These are phyloP conservation scores for Xylaria scruposa DNA, from an alignment of 495 filamentous ascomycete genomes.

Conservation along the genomic window DNA sequence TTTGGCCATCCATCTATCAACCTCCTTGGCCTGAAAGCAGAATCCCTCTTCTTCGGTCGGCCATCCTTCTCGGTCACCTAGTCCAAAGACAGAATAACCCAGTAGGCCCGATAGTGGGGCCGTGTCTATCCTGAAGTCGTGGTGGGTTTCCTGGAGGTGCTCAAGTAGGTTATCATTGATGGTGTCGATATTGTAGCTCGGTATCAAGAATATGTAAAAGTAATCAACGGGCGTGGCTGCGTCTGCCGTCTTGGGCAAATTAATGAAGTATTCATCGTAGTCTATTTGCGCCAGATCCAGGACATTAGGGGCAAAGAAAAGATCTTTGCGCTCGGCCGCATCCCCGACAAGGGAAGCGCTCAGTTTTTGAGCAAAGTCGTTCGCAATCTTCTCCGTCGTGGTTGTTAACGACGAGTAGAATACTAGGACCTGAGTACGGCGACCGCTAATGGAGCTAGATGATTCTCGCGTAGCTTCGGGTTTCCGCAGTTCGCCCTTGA, in stretches of 20 bases:
- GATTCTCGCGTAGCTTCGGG: slow-evolving; percentile 31
- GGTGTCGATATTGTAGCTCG: slow-evolving; percentile 92
- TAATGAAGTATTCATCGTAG: slow-evolving; percentile 89
- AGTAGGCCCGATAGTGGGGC: slow-evolving; percentile 75
- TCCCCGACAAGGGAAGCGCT: slow-evolving; percentile 38
- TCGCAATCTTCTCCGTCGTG: slow-evolving; percentile 74
- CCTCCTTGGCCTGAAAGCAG: slow-evolving; percentile 85
- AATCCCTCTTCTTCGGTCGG: slow-evolving; percentile 88
- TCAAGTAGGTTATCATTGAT: slow-evolving; percentile 80
- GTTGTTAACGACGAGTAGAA: slow-evolving; percentile 89
- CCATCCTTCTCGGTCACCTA: slow-evolving; percentile 91
- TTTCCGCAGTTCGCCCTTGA: slow-evolving; percentile 55
- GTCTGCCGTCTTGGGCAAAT: slow-evolving; percentile 58
- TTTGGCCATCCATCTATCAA: slow-evolving; percentile 95
- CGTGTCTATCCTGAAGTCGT: slow-evolving; percentile 95
- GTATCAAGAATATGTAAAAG: slow-evolving; percentile 83
- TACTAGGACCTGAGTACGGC: slow-evolving; percentile 72
- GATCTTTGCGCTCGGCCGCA: slow-evolving; percentile 24
- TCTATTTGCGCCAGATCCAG: slow-evolving; percentile 84
- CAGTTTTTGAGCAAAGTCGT: slow-evolving; percentile 61
- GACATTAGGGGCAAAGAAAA: slow-evolving; percentile 67
- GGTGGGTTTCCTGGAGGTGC: slow-evolving; percentile 87
- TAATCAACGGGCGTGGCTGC: slow-evolving; percentile 53
- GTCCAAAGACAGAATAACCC: slow-evolving; percentile 92
- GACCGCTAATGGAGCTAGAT: slow-evolving; percentile 29